Percentiles rank a stretch among this genome's conserved stretches.
These are phyloP conservation scores for Carallia brachiata DNA, from an alignment of 345 rosid species.

Conservation along the genomic window DNA sequence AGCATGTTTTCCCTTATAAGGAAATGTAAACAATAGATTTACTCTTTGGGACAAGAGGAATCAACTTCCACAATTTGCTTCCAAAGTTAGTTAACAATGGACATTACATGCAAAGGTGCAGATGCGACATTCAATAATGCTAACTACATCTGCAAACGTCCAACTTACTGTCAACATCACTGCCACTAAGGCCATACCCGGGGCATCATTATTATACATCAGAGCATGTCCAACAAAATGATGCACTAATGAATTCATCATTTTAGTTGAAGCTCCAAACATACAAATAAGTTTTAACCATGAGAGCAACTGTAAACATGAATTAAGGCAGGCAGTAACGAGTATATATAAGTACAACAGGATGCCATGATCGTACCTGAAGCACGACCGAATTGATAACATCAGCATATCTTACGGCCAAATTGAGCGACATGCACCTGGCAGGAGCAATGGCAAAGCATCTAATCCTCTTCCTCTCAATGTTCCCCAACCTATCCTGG, in stretches of 20 bases:
- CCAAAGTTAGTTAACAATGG: too few species aligned
- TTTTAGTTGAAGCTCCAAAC: neutral
- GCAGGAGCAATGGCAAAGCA: conserved; percentile 91
- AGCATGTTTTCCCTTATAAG: neutral
- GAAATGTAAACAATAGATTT: neutral
- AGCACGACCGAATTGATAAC: conserved; percentile 79
- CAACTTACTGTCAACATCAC: neutral
- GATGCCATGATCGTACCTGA: conserved; percentile 49
- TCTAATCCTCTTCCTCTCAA: conserved; percentile 74
- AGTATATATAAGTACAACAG: neutral
- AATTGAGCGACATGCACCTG: conserved; percentile 82
- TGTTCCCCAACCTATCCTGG: conserved; percentile 55
- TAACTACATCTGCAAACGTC: neutral
- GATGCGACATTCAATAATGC: too few species aligned
- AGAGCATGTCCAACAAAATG: neutral
- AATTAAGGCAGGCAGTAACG: neutral
- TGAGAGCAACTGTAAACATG: neutral
- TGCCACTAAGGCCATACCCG: neutral
- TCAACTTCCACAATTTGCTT: too few species aligned
- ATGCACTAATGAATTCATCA: neutral
- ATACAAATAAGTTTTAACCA: neutral
- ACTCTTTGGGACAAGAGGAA: too few species aligned
- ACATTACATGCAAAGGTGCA: too few species aligned
- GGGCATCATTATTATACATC: neutral
- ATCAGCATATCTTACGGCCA: conserved; percentile 91